These are phyloP conservation scores for Ballota nigra DNA, from an alignment of 257 asterid species.

Conservation along the genomic window DNA sequence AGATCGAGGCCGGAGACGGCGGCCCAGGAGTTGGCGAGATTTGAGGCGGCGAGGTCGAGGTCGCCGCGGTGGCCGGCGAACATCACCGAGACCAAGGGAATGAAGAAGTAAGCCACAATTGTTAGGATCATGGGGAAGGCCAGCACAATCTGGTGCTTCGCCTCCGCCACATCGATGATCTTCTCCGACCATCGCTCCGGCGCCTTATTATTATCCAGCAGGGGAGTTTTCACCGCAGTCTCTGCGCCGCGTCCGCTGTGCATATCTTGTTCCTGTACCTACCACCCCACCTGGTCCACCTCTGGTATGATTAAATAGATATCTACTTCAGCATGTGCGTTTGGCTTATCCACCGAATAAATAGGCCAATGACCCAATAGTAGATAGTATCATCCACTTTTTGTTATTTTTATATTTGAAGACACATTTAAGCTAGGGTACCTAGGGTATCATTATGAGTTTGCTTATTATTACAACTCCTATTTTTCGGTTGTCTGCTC, in stretches of 20 bases:
- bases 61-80: constrained; percentile 76
- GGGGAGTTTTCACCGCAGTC: constrained; percentile 18
- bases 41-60: constrained; percentile 62
- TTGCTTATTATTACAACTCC: no score
- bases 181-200: constrained; percentile 34
- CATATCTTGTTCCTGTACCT: no score
- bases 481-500: no score
- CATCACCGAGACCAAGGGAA: constrained; percentile 69
- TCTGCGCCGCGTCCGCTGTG: constrained; percentile 13
- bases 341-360: no score
- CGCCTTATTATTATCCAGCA: constrained; percentile 19
- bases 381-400: no score
- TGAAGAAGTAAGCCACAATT: constrained; percentile 35
- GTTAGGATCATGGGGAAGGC: constrained; percentile 56
- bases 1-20: constrained; percentile 53
- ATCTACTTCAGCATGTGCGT: no score
- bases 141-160: constrained; percentile 49
- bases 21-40: constrained; percentile 74
- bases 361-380: no score
- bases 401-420: no score
- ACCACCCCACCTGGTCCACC: no score
- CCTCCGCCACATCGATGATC: constrained; percentile 49
- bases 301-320: no score
- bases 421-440: no score
- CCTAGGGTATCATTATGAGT: no score